Evolutionary conservation across 2,329 filamentous ascomycete species (phyloP), one percentile per base, ranked within the genome.

Genomic region (Fusarium abutilonis): DNA sequence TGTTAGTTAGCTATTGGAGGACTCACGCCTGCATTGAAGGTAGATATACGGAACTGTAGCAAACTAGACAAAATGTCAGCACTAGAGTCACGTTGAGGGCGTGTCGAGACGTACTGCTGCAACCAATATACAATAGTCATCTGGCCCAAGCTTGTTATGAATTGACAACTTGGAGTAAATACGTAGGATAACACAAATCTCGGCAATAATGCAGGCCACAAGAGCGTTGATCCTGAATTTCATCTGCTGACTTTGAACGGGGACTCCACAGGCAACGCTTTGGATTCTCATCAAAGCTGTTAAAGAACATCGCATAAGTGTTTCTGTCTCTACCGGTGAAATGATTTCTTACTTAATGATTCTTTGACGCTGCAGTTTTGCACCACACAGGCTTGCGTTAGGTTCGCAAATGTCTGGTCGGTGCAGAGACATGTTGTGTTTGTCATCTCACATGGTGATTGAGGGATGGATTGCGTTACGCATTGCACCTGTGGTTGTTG

Each of bases 381-480:
- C 17, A 46, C 4, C 4, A 64, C 62, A n/a, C 62, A 64, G 28
- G 47, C 47, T 19, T 64, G 62, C 2, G 56, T 51, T 21, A 64
- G 14, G 2, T 44, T 48, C 4, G 61, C 56, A 32, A 64, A 64
- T 4, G 52, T 62, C 9, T 50, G 52, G 7, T 64, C 56, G 6
- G 62, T 65, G n/a, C 62, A 64, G 6, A 64, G 34, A 19, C 62
- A 64, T 49, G 61, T 62, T 3, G 52, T 50, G 21, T 64, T 64
- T 23, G 52, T 58, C 52, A 65, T 14, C 6, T 46, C 41, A 15
- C 62, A 64, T 9, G 61, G 52, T 4, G 62, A 64, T 7, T 41
- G 9, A 11, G 62, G 62, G 7, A 64, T 26, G 3, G 61, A 32
- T 29, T 58, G 31, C 34, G 50, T 44, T 3, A 64, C 32, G 21